Evolutionary conservation across 257 asterid species (phyloP).

Genomic region (Capsicum pubescens): DNA sequence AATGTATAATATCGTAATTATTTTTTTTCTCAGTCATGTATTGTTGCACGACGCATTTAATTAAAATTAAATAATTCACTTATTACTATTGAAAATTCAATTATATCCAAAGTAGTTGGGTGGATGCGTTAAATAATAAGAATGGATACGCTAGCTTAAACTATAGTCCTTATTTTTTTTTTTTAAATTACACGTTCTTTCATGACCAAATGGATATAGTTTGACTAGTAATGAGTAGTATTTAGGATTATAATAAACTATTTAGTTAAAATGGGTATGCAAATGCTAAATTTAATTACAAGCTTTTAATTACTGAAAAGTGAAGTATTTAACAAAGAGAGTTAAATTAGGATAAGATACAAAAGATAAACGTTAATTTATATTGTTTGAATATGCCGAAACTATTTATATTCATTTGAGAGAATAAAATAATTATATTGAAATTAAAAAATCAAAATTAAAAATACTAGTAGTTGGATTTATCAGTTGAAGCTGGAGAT

Average conservation of each 20-base stretch:
- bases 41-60: slow-evolving; percentile 21
- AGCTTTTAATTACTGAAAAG: neutral
- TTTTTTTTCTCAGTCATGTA: neutral
- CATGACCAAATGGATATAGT: neutral
- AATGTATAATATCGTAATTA: neutral
- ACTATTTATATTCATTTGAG: neutral
- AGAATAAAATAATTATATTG: neutral
- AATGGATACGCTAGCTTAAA: neutral
- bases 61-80: neutral
- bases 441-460: neutral
- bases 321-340: neutral
- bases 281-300: neutral
- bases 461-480: neutral
- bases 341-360: neutral
- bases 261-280: neutral
- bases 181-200: neutral
- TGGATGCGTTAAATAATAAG: neutral
- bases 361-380: too few species aligned
- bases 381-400: too few species aligned
- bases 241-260: neutral
- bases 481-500: neutral
- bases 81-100: neutral
- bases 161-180: neutral
- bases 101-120: neutral
- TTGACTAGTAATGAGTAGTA: neutral